These are phyloP conservation scores for Solanum etuberosum DNA, from an alignment of 257 asterid species.

Conservation along the genomic window DNA sequence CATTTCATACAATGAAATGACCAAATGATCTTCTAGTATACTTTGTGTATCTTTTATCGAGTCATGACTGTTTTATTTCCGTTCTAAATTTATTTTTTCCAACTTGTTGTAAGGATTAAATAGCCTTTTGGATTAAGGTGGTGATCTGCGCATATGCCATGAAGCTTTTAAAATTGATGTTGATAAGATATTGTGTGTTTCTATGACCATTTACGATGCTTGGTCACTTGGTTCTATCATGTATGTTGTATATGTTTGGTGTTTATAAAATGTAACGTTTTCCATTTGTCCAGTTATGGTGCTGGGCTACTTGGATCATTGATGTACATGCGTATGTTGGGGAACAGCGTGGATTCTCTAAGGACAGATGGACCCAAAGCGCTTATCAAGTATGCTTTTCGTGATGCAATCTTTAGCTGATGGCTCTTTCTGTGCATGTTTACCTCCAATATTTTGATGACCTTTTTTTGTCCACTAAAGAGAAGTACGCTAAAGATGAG, in stretches of 20 bases:
- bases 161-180: background rate
- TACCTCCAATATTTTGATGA: background rate
- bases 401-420: background rate
- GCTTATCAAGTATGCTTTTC: slow-evolving; percentile 53
- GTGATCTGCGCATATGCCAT: background rate
- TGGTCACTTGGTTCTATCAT: slow-evolving; percentile 67
- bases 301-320: slow-evolving; percentile 80
- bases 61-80: background rate
- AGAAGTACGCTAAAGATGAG: background rate
- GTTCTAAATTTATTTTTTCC: background rate
- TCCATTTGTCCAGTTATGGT: slow-evolving; percentile 39
- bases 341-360: slow-evolving; percentile 69
- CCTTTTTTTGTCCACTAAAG: background rate
- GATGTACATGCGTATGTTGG: slow-evolving; percentile 88
- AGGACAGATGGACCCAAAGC: slow-evolving; percentile 83
- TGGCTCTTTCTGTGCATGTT: background rate
- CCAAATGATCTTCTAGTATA: background rate
- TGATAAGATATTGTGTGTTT: background rate
- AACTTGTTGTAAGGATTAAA: background rate
- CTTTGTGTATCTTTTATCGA: background rate
- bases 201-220: slow-evolving; percentile 34
- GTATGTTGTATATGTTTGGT: slow-evolving; percentile 84
- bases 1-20: background rate
- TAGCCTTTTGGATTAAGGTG: background rate
- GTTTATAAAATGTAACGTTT: background rate